Percentiles rank a stretch among this genome's conserved stretches.
Conservation (phyloP, 257 asterid genomes). For the Ligustrum vulgare region DNA sequence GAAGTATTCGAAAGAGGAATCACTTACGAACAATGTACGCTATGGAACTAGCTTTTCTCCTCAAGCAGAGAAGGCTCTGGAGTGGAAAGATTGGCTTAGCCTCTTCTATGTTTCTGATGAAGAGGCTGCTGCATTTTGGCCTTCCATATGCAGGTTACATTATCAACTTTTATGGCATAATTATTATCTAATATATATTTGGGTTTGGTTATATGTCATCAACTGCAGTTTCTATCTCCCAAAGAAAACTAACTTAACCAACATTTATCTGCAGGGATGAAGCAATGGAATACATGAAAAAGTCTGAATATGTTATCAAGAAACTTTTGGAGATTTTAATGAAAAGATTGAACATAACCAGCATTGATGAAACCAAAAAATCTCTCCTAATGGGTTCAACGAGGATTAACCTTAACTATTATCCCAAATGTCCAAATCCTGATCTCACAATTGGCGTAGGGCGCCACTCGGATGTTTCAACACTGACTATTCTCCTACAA, state of each 20-base stretch:
- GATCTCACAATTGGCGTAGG: constrained; percentile 55
- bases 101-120: constrained; percentile 32
- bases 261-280: constrained; percentile 34
- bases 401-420: constrained; percentile 39
- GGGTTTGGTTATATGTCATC: no score
- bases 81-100: constrained; percentile 58
- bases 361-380: constrained; percentile 34
- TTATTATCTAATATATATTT: no score
- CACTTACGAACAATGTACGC: constrained; percentile 41
- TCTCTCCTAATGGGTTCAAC: constrained; percentile 41
- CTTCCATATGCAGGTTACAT: constrained; percentile 36
- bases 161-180: background rate
- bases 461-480: constrained; percentile 53
- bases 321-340: constrained; percentile 40
- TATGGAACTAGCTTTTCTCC: constrained; percentile 52
- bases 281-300: constrained; percentile 46
- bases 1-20: constrained; percentile 46
- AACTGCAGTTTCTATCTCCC: no score
- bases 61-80: constrained; percentile 42
- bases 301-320: constrained; percentile 36
- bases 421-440: constrained; percentile 50
- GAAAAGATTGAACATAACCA: constrained; percentile 36
- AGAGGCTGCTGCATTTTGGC: constrained; percentile 36
- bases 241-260: background rate
- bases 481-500: constrained; percentile 55